Percentiles rank a stretch among this genome's conserved stretches.
These are phyloP conservation scores for Cafeteria roenbergensis DNA, from an alignment of 108 stramenopile species.

Conservation along the genomic window DNA sequence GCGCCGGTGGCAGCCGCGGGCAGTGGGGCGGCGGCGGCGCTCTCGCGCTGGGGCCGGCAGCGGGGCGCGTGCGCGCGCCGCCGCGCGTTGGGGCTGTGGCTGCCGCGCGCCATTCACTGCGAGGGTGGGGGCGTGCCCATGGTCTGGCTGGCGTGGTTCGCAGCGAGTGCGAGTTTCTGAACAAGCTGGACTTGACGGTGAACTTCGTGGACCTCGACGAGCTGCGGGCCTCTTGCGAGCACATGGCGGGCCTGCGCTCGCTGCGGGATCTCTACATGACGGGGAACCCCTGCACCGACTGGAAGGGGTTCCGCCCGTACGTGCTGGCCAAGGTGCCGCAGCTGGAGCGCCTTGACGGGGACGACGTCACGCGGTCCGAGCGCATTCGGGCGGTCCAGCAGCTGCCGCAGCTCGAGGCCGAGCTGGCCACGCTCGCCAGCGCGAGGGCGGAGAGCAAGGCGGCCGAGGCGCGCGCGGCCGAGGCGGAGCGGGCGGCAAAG, in stretches of 20 bases:
- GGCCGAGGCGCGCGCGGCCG: background rate
- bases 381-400: constrained; percentile 34
- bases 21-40: no score
- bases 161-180: constrained; percentile 57
- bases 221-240: constrained; percentile 48
- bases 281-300: constrained; percentile 60
- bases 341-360: constrained; percentile 56
- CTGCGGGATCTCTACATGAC: constrained; percentile 61
- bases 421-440: constrained; percentile 2
- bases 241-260: constrained; percentile 32
- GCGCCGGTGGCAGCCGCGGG: no score
- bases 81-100: no score
- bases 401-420: constrained; percentile 22
- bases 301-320: constrained; percentile 47
- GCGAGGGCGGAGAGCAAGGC: constrained; percentile 5
- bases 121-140: no score
- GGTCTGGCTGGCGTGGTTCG: no score
- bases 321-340: constrained; percentile 55
- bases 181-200: constrained; percentile 68
- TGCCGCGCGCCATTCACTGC: no score
- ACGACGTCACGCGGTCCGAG: constrained; percentile 50
- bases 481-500: constrained; percentile 2
- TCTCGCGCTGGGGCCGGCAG: no score
- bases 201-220: constrained; percentile 65
- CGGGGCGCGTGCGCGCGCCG: no score